These are phyloP conservation scores for Nepenthes alata DNA, from an alignment of 179 eudicot genomes.

Conservation along the genomic window DNA sequence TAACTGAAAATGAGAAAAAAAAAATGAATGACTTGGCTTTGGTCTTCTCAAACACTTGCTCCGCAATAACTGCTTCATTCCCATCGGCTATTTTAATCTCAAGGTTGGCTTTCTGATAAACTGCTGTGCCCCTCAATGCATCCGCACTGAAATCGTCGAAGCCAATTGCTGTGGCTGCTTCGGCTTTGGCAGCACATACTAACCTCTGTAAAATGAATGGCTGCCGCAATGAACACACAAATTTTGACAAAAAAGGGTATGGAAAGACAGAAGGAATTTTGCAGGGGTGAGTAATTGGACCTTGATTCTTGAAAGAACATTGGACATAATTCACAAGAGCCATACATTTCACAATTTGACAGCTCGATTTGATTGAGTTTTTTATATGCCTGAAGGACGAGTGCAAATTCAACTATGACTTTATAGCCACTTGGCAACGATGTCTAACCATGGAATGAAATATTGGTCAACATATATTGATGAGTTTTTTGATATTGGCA, in stretches of 20 bases:
- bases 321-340: slow-evolving; percentile 74
- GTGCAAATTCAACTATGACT: too few species aligned
- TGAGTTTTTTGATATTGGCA: too few species aligned
- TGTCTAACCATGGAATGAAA: too few species aligned
- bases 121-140: slow-evolving; percentile 87
- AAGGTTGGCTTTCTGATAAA: slow-evolving; percentile 70
- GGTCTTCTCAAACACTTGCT: slow-evolving; percentile 91
- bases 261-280: too few species aligned
- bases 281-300: slow-evolving; percentile 15
- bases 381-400: slow-evolving; percentile 71
- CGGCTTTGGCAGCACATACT: slow-evolving; percentile 97
- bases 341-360: slow-evolving; percentile 81
- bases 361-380: slow-evolving; percentile 63
- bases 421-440: too few species aligned
- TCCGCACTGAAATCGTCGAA: slow-evolving; percentile 17
- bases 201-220: slow-evolving; percentile 39
- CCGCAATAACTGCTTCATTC: slow-evolving; percentile 56
- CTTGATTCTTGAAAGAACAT: slow-evolving; percentile 66
- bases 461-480: too few species aligned
- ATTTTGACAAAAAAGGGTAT: too few species aligned
- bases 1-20: too few species aligned
- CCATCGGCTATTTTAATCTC: slow-evolving; percentile 94
- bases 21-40: slow-evolving; percentile 67
- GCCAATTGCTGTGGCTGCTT: slow-evolving; percentile 89
- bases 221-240: too few species aligned